Evolutionary conservation across 2,329 filamentous ascomycete species (phyloP).

Genomic region (Curvularia hawaiiensis): DNA sequence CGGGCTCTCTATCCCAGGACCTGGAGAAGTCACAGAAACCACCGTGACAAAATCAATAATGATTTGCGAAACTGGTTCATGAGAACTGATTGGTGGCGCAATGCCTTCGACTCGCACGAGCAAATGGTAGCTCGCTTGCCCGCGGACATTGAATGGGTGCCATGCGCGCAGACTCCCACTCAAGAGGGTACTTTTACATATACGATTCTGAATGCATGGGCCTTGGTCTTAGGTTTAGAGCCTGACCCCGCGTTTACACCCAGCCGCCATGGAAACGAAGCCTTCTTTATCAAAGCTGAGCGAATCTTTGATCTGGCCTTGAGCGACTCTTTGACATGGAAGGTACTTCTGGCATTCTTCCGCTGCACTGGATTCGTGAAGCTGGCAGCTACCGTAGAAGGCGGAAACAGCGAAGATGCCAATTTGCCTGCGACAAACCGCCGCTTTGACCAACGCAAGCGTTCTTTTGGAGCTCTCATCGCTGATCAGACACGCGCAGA

Average conservation of each 20-base stretch:
- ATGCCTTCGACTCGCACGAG: background rate
- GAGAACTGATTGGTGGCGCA: slow-evolving; percentile 2
- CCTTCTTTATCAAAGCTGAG: slow-evolving; percentile 12
- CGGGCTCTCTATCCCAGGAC: slow-evolving; percentile 15
- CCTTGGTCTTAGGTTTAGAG: slow-evolving; percentile 24
- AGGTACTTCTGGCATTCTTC: slow-evolving; percentile 18
- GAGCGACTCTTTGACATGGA: slow-evolving; percentile 14
- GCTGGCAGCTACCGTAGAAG: background rate
- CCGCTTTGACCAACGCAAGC: slow-evolving; percentile 11
- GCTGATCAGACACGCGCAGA: background rate
- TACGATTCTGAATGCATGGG: slow-evolving; percentile 26
- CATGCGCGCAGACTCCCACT: slow-evolving; percentile 7
- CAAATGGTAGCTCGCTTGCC: background rate
- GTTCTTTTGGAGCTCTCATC: background rate
- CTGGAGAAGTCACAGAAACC: slow-evolving; percentile 2
- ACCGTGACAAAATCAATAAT: slow-evolving; percentile 2
- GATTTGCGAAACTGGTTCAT: background rate
- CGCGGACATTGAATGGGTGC: slow-evolving; percentile 5
- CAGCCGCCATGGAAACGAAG: background rate
- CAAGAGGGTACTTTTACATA: slow-evolving; percentile 3
- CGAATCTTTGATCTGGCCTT: slow-evolving; percentile 13
- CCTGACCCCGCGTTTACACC: slow-evolving; percentile 11
- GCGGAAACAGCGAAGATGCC: background rate
- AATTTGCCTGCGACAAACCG: slow-evolving; percentile 1
- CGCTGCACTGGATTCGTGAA: slow-evolving; percentile 11